Evolutionary conservation across 441 rosid genomes (phyloP), one percentile per base, ranked within the genome.

Genomic region (Daphne laureola): DNA sequence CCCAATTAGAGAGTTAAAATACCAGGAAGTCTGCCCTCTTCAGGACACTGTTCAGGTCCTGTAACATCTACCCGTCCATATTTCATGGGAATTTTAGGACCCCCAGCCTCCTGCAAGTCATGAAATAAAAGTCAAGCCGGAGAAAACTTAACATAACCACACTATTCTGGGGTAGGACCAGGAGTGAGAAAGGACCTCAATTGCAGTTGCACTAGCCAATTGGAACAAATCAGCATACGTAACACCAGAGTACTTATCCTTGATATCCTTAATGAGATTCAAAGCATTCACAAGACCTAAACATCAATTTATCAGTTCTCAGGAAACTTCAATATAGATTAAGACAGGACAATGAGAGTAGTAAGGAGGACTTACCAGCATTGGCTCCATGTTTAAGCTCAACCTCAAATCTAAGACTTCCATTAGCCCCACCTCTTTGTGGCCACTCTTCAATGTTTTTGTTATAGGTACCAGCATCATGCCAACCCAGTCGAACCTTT

Each of bases 1-100:
- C 0, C 23, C 4, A 17, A 14, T 14, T 15, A 14, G 3, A 65
- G 43, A 63, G 45, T 65, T 51, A 49, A 75, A 82, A 57, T 62
- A 91, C 98, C 87, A 58, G 96, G 98, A 78, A 91, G 96, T 71
- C 96, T 86, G 67, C 96, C 98, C 75, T 91, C 98, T 72, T 91
- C 96, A 50, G 98, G 98, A 61, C 96, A 88, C 58, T 82, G 75
- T 1, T 82, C 81, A 57, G 98, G 89, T 38, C 67, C 61, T 21
- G 80, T 68, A 46, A 78, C 84, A 66, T 91, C 98, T 44, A 84
- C 91, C 68, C 95, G 79, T 62, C 96, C 98, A 67, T 91, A 91
- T 63, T 78, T 91, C 95, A 88, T 91, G 21, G 93, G 93, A 46
- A 91, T 67, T 50, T 78, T 83, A 50, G 96, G 95, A 21, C 98